Evolutionary conservation across 192 early-diverging fungal species (phyloP), one percentile per base, ranked within the genome.

Genomic region (Chytriomyces sp.): DNA sequence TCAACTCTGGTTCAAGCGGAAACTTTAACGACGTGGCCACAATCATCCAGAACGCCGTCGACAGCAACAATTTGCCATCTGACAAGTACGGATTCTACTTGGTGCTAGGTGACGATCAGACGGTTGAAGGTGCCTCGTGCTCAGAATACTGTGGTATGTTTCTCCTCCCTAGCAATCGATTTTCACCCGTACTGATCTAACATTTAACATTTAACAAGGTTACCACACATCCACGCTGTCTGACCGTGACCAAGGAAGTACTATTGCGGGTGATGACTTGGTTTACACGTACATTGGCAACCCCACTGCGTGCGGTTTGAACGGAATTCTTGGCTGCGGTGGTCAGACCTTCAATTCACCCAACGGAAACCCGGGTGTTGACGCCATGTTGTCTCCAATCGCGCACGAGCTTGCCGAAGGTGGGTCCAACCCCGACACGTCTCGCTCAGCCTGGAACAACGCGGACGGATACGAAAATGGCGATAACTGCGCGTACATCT

Each of bases 401-500:
- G 60, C 76, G 2, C 77, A 78, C 59, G 77, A 78, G 64, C 34
- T 78, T 17, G 53, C 66, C 59, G 77, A 78, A 53, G 72, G 64
- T 33, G 56, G 32, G 6, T 80, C 78, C 33, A 78, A 78, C 72
- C 77, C 77, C 25, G 70, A 80, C 36, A 64, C 63, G 12, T 10
- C 41, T 49, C 12, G 10, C 10, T 49, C 41, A 17, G 77, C 66
- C 31, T 78, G 77, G 77, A 74, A 75, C 52, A 75, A 78, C 76
- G 54, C 59, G 28, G 56, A 75, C 17, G 77, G 77, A 10, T 54
- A 78, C 37, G 77, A 78, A 57, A 78, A 80, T 40, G 77, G 74
- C 28, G 77, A 78, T 33, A 78, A 78, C 59, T 78, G 77, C 64
- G 78, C 78, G 19, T 78, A 55, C 32, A 62, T 38, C 59, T 73